Evolutionary conservation across 768 basidiomycete species (phyloP).

Genomic region (Hygrophoropsis aurantiaca): DNA sequence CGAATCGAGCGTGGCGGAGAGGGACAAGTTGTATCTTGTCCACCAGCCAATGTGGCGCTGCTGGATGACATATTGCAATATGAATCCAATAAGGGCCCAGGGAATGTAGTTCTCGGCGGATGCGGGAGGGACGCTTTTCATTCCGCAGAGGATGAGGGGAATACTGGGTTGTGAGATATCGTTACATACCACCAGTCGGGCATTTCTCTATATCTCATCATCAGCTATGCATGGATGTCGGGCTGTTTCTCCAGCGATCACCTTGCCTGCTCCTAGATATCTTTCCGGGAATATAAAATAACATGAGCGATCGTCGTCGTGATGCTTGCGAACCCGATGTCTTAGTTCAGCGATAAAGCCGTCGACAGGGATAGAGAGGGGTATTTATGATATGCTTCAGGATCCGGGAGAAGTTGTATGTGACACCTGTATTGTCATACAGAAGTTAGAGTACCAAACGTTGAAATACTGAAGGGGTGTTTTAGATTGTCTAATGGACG

Average conservation of each 20-base stretch:
- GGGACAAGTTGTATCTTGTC: slow-evolving; percentile 37
- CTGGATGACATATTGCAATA: slow-evolving; percentile 39
- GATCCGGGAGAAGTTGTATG: too few species aligned
- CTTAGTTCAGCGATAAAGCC: slow-evolving; percentile 40
- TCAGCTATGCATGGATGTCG: slow-evolving; percentile 51
- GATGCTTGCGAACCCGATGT: slow-evolving; percentile 43
- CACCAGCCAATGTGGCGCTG: slow-evolving; percentile 34
- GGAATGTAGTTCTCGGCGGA: slow-evolving; percentile 47
- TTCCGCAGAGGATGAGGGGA: slow-evolving; percentile 41
- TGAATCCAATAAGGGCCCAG: slow-evolving; percentile 44
- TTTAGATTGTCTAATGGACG: not conserved
- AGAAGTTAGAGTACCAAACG: slow-evolving; percentile 13
- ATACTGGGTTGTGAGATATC: slow-evolving; percentile 32
- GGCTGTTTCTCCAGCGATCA: slow-evolving; percentile 45
- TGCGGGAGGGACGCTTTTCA: slow-evolving; percentile 41
- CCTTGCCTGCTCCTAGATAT: slow-evolving; percentile 42
- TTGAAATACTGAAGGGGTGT: not conserved
- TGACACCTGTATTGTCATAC: slow-evolving; percentile 12
- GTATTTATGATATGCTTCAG: slow-evolving; percentile 39
- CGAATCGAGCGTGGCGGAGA: slow-evolving; percentile 33
- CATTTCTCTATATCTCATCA: slow-evolving; percentile 44
- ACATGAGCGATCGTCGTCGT: slow-evolving; percentile 47
- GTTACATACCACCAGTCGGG: slow-evolving; percentile 54
- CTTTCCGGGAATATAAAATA: slow-evolving; percentile 45
- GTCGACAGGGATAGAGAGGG: slow-evolving; percentile 45